Conservation (phyloP, 352 stramenopile species). For the Phytophthora hibernalis region DNA sequence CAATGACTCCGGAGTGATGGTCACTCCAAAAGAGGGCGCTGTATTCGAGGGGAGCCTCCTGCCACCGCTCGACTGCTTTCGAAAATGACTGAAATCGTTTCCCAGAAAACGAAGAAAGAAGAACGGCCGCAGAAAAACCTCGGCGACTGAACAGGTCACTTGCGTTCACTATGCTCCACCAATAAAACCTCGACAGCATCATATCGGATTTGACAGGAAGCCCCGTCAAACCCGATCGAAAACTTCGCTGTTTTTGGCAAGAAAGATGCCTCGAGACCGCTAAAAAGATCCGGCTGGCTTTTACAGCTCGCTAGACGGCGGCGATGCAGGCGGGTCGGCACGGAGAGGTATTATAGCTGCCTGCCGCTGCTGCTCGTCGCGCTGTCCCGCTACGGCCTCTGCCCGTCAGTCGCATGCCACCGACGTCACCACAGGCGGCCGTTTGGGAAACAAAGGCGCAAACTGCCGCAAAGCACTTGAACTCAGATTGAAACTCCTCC, state of each 20-base stretch:
- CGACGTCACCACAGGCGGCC: neutral
- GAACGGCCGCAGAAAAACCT: slow-evolving; percentile 41
- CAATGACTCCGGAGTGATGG: slow-evolving; percentile 43
- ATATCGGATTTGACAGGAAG: slow-evolving; percentile 33
- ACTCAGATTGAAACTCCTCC: slow-evolving; percentile 38
- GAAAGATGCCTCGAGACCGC: slow-evolving; percentile 39
- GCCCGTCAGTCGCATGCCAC: slow-evolving; percentile 18
- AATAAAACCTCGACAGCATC: slow-evolving; percentile 40
- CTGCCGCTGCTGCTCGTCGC: neutral
- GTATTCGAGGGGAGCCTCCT: slow-evolving; percentile 49
- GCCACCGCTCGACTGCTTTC: slow-evolving; percentile 58
- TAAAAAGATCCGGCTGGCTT: slow-evolving; percentile 38
- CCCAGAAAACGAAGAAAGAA: slow-evolving; percentile 50
- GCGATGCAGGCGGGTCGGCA: neutral
- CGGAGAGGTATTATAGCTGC: neutral
- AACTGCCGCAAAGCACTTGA: slow-evolving; percentile 32
- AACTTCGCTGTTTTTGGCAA: slow-evolving; percentile 24
- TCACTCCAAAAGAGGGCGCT: slow-evolving; percentile 47
- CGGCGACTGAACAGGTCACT: slow-evolving; percentile 22
- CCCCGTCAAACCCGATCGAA: slow-evolving; percentile 34
- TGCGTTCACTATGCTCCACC: slow-evolving; percentile 12
- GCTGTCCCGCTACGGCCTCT: neutral
- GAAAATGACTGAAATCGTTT: slow-evolving; percentile 60
- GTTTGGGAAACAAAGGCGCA: slow-evolving; percentile 18
- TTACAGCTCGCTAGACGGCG: slow-evolving; percentile 9